Conservation (phyloP, 257 asterid genomes). For the Thymus mandschuricus region DNA sequence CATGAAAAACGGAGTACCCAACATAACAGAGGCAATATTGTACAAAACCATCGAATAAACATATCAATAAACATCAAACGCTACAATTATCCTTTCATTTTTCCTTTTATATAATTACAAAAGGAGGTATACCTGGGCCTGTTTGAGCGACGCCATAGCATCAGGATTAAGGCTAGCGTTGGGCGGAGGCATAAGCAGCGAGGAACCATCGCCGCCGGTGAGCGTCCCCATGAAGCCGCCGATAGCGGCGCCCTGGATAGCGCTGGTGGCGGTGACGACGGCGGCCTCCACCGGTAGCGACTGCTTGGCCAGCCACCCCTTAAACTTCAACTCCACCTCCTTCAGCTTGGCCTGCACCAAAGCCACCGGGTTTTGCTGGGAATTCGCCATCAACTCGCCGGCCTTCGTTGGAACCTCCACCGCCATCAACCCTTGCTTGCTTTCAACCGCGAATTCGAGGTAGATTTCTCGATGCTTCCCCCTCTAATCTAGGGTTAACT, state of each 20-base stretch:
- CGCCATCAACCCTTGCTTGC: constrained; percentile 61
- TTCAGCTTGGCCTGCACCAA: constrained; percentile 67
- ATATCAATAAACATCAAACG: neutral
- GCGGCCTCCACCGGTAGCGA: constrained; percentile 87
- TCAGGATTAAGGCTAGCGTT: constrained; percentile 65
- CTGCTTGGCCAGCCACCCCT: constrained; percentile 78
- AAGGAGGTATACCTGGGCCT: constrained; percentile 64
- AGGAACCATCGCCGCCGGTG: constrained; percentile 58
- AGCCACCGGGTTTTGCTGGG: constrained; percentile 67
- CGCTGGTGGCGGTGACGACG: constrained; percentile 76
- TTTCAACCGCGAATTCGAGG: constrained; percentile 45
- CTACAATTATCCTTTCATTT: neutral
- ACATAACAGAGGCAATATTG: neutral
- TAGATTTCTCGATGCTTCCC: neutral
- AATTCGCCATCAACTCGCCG: constrained; percentile 33
- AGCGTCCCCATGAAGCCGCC: constrained; percentile 89
- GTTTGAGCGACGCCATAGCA: constrained; percentile 79
- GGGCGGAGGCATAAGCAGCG: constrained; percentile 72
- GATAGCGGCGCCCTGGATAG: constrained; percentile 80
- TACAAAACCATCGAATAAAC: constrained; percentile 11
- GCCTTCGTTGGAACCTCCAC: constrained; percentile 40
- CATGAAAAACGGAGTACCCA: neutral
- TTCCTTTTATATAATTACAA: neutral
- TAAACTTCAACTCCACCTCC: constrained; percentile 63
- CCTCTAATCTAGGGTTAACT: constrained; percentile 4